Base-by-base conservation (phyloP, 1,139 yeast genomes). In the Saccharomyces hybrid region DNA sequence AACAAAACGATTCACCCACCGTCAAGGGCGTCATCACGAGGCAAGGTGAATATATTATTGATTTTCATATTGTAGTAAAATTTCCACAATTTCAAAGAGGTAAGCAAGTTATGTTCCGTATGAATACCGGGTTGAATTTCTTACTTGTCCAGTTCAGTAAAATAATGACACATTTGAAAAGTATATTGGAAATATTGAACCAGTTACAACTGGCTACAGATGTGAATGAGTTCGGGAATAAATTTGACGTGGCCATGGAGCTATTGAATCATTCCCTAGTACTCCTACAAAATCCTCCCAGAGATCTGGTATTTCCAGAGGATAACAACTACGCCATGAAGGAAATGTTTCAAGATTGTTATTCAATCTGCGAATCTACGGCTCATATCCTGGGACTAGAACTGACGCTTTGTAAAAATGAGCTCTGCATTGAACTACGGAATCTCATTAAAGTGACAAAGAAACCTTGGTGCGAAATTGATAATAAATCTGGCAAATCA, bases 391-490 rank as follows among this genome's bases (percentile, higher is more conserved):
- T 68, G 13, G 60, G 63, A 46, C 51, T 68, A 5, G 71, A 68
- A 51, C 51, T 67, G 13, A 59, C 64, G 5, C 55, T 68, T 11
- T 60, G 62, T 49, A 60, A 60, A 38, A 64, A 63, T 48, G 70
- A 68, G 52, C 54, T 68, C 8, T 60, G 64, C 50, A 57, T 68
- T 20, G 71, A 68, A 31, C 57, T 67, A 41, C 58, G 70, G 48
- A 65, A 66, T 53, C 53, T 68, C 41, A 52, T 46, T 5, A 65
- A 64, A 56, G 63, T 66, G n/a, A 58, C 61, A 5, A 71, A 70
- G 55, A 61, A 59, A 42, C 76, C 76, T 5, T 73, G 76, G 76
- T 60, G 67, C 51, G 55, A 61, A 6, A 61, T 71, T 5, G 68
- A 71, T 53, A 46, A 56, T 0, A 42, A 38, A 1, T 64, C 67